These are phyloP conservation scores for Ceratorhiza oryzae-sativae DNA, from an alignment of 1,284 basidiomycete genomes.

Conservation along the genomic window DNA sequence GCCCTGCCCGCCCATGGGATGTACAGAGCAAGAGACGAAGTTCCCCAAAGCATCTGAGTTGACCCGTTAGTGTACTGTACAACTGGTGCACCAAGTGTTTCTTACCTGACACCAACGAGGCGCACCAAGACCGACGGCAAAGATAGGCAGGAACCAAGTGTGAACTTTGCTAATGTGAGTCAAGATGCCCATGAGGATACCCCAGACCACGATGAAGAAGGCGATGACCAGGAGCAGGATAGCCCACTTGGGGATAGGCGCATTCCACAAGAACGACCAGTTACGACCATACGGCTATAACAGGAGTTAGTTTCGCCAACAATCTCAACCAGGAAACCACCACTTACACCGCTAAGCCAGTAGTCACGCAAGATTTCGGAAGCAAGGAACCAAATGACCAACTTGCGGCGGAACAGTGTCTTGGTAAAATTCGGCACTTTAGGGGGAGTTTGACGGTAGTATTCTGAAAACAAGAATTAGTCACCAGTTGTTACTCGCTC, in stretches of 20 bases:
- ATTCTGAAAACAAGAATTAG: constrained; percentile 59
- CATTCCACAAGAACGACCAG: constrained; percentile 91
- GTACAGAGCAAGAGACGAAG: constrained; percentile 85
- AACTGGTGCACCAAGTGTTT: constrained; percentile 5
- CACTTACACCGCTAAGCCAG: constrained; percentile 86
- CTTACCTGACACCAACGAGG: constrained; percentile 89
- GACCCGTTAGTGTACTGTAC: background rate
- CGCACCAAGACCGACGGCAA: constrained; percentile 90
- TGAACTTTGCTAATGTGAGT: constrained; percentile 90
- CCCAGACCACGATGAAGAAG: constrained; percentile 91
- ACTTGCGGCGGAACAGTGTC: constrained; percentile 85
- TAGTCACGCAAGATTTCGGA: constrained; percentile 89
- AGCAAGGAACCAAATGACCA: constrained; percentile 91
- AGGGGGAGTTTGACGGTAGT: constrained; percentile 87
- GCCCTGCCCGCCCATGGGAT: constrained; percentile 87
- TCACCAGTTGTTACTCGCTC: background rate
- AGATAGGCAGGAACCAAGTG: constrained; percentile 91
- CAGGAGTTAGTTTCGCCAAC: constrained; percentile 4
- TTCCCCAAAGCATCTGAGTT: constrained; percentile 80
- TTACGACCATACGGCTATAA: constrained; percentile 84
- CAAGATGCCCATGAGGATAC: constrained; percentile 70
- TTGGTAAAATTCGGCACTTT: constrained; percentile 90
- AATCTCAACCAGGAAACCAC: background rate
- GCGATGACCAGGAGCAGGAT: constrained; percentile 77
- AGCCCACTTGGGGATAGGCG: constrained; percentile 82